These are phyloP conservation scores for Eucalyptus sp. DNA, from an alignment of 345 rosid species.

Conservation along the genomic window DNA sequence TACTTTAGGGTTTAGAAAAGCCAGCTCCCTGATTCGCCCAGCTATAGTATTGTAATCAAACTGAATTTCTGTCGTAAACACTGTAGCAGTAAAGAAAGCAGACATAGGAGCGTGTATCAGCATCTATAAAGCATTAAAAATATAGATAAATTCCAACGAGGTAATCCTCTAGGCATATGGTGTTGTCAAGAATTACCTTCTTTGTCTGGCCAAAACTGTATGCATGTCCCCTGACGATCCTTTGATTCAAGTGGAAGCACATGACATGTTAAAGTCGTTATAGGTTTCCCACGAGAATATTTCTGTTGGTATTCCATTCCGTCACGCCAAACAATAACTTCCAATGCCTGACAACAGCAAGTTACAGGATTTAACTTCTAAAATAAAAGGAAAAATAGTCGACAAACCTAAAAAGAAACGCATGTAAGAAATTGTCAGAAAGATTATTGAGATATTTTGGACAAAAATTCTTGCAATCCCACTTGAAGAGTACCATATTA, in stretches of 20 bases:
- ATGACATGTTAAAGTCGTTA: constrained; percentile 33
- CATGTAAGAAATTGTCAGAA: neutral
- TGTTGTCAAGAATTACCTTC: constrained; percentile 39
- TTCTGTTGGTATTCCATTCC: constrained; percentile 68
- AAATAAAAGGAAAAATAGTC: neutral
- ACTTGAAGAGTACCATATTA: neutral
- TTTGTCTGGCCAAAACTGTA: constrained; percentile 96
- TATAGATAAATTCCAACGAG: neutral
- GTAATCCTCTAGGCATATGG: neutral
- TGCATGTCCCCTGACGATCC: constrained; percentile 54
- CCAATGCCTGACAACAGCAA: constrained; percentile 41
- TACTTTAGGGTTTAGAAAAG: constrained; percentile 94
- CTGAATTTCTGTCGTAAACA: constrained; percentile 78
- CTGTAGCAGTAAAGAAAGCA: constrained; percentile 16
- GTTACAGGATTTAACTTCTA: neutral
- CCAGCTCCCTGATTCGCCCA: constrained; percentile 92
- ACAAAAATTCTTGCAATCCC: neutral
- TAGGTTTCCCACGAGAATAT: constrained; percentile 89
- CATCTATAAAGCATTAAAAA: neutral
- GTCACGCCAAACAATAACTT: constrained; percentile 89
- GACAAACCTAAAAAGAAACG: neutral
- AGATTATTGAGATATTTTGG: neutral
- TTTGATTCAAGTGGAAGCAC: constrained; percentile 49
- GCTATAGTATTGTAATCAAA: constrained; percentile 82
- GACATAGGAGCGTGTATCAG: neutral